Percentiles rank a stretch among this genome's conserved stretches.
These are phyloP conservation scores for Debaryomyces sp. DNA, from an alignment of 1,139 yeast genomes.

Conservation along the genomic window DNA sequence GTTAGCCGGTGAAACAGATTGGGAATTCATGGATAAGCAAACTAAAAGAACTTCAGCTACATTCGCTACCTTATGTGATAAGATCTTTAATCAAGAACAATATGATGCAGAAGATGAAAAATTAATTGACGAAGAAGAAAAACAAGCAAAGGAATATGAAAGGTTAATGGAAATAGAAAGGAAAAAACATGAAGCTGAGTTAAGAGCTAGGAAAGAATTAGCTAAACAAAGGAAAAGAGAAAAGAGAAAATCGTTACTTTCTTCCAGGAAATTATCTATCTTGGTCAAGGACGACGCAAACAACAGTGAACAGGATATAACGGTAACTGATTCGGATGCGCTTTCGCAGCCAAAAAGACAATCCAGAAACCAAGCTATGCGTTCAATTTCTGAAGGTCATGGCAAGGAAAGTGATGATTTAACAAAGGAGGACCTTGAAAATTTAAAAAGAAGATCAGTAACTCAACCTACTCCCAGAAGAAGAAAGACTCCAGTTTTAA, in stretches of 20 bases:
- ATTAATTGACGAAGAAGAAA: slow-evolving; percentile 53
- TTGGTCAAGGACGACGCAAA: slow-evolving; percentile 38
- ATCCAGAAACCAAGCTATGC: slow-evolving; percentile 28
- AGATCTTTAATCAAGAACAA: slow-evolving; percentile 62
- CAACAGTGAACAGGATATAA: slow-evolving; percentile 37
- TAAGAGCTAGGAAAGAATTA: slow-evolving; percentile 47
- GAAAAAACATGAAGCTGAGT: slow-evolving; percentile 52
- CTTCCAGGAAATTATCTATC: slow-evolving; percentile 45
- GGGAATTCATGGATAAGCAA: slow-evolving; percentile 73
- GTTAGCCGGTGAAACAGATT: slow-evolving; percentile 64
- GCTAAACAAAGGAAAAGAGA: slow-evolving; percentile 49
- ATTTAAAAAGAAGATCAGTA: slow-evolving; percentile 48
- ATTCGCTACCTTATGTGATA: slow-evolving; percentile 76
- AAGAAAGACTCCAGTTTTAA: slow-evolving; percentile 46
- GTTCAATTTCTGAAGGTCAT: slow-evolving; percentile 45
- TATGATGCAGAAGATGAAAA: slow-evolving; percentile 61
- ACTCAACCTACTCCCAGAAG: slow-evolving; percentile 45
- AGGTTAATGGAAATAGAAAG: slow-evolving; percentile 52
- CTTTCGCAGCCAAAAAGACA: slow-evolving; percentile 45
- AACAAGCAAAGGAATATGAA: slow-evolving; percentile 50
- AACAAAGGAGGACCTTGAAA: slow-evolving; percentile 45
- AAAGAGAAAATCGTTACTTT: slow-evolving; percentile 46
- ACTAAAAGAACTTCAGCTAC: slow-evolving; percentile 77
- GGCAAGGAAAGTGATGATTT: slow-evolving; percentile 29
- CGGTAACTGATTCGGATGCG: slow-evolving; percentile 20